Evolutionary conservation across 345 rosid genomes (phyloP).

Genomic region (Brassica rapa): DNA sequence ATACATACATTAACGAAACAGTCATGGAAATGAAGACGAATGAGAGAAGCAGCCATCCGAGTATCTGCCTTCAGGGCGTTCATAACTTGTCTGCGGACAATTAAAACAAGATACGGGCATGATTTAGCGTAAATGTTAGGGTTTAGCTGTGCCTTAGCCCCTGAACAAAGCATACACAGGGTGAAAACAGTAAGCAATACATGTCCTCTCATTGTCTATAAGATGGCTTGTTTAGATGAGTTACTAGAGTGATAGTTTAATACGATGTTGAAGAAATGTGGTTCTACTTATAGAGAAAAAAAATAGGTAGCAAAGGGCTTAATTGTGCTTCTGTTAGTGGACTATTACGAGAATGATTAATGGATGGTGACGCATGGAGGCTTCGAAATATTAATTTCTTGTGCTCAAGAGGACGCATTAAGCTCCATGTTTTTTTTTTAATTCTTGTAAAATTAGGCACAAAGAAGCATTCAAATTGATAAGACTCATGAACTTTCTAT

Average conservation of each 20-base stretch:
- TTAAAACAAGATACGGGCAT: constrained; percentile 51
- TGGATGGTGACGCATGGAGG: constrained; percentile 38
- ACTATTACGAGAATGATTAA: constrained; percentile 27
- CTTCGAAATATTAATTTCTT: constrained; percentile 25
- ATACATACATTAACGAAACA: constrained; percentile 69
- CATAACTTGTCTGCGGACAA: constrained; percentile 49
- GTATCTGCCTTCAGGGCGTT: constrained; percentile 57
- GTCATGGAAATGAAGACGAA: constrained; percentile 56
- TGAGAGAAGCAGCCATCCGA: constrained; percentile 74
- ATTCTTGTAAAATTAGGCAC: background rate
- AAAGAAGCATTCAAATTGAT: background rate
- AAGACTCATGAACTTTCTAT: constrained; percentile 23
- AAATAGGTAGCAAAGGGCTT: constrained; percentile 16
- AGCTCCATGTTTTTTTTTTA: constrained; percentile 8
- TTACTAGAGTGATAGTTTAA: constrained; percentile 9
- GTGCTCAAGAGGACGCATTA: constrained; percentile 25
- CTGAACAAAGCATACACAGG: constrained; percentile 39
- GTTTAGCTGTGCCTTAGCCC: constrained; percentile 52
- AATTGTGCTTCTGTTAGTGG: constrained; percentile 8
- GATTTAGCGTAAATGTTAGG: constrained; percentile 49
- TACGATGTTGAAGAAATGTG: background rate
- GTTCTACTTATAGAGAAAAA: constrained; percentile 36
- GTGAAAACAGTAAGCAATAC: constrained; percentile 30
- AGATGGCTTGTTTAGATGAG: constrained; percentile 19
- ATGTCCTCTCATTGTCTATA: constrained; percentile 35